phyloP scores from a whole-genome alignment of 176 grass and related monocot genomes.

The Eremochloa ophiuroides region DNA sequence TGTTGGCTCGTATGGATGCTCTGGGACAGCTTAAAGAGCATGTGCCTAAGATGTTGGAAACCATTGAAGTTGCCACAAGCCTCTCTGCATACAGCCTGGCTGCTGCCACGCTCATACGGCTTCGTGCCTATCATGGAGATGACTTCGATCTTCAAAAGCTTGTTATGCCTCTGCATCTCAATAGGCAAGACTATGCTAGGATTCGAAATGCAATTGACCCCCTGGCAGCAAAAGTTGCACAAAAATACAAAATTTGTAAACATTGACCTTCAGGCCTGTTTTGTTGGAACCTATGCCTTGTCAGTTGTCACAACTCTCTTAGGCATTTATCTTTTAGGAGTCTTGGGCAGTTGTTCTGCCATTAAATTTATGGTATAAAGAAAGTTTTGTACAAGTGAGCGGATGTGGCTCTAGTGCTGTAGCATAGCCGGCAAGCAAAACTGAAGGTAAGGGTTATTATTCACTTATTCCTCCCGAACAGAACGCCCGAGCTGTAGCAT shows the following conservation, averaged over 20 bases:
- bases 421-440: background rate
- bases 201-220: background rate
- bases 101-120: background rate
- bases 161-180: background rate
- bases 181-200: background rate
- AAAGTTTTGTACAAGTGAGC: background rate
- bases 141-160: slow-evolving; percentile 2
- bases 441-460: background rate
- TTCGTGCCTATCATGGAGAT: slow-evolving; percentile 12
- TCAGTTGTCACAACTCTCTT: background rate
- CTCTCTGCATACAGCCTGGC: background rate
- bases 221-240: slow-evolving; percentile 2
- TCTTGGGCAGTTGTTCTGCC: background rate
- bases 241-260: background rate
- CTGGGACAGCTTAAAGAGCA: background rate
- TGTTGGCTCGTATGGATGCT: slow-evolving; percentile 4
- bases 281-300: background rate
- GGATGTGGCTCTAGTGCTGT: background rate
- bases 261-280: background rate
- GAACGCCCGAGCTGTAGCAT: background rate
- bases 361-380: background rate
- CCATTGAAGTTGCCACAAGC: background rate
- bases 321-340: background rate
- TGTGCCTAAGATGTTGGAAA: background rate
- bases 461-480: background rate